Conservation (phyloP, 495 filamentous ascomycete genomes). For the Penicillium manginii region DNA sequence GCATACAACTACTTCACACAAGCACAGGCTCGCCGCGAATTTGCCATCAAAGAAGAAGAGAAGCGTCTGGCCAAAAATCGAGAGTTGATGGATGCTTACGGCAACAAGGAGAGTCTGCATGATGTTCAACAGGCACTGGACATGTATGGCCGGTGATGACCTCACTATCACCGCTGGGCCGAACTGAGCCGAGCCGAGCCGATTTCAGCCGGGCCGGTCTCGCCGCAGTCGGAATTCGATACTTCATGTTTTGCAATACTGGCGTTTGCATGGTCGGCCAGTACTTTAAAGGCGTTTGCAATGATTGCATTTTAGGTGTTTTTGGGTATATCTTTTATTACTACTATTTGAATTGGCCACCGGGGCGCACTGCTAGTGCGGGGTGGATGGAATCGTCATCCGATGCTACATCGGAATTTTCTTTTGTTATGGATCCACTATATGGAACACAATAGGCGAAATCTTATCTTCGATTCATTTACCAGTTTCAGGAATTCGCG, state of each 20-base stretch:
- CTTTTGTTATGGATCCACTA: not conserved
- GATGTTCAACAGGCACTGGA: constrained; percentile 62
- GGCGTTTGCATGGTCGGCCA: not conserved
- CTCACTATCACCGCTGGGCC: not conserved
- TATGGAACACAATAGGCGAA: no score
- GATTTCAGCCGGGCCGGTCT: not conserved
- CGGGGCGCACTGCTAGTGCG: no score
- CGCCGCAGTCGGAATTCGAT: not conserved
- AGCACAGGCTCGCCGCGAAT: constrained; percentile 18
- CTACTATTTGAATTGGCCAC: not conserved
- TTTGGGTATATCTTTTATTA: not conserved
- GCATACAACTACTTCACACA: constrained; percentile 34
- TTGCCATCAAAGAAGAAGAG: constrained; percentile 32
- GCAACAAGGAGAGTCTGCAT: constrained; percentile 58
- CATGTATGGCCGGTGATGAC: constrained; percentile 38
- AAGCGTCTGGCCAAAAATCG: constrained; percentile 39
- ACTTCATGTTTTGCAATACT: not conserved
- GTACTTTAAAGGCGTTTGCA: not conserved
- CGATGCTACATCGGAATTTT: not conserved
- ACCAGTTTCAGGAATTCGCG: no score
- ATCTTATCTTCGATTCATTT: no score
- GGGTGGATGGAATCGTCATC: no score
- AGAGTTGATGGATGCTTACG: constrained; percentile 58
- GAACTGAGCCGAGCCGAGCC: not conserved
- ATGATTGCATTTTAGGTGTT: not conserved